Evolutionary conservation across 2,329 filamentous ascomycete genomes (phyloP), one percentile per base, ranked within the genome.

Genomic region (Coniochaeta sp.): DNA sequence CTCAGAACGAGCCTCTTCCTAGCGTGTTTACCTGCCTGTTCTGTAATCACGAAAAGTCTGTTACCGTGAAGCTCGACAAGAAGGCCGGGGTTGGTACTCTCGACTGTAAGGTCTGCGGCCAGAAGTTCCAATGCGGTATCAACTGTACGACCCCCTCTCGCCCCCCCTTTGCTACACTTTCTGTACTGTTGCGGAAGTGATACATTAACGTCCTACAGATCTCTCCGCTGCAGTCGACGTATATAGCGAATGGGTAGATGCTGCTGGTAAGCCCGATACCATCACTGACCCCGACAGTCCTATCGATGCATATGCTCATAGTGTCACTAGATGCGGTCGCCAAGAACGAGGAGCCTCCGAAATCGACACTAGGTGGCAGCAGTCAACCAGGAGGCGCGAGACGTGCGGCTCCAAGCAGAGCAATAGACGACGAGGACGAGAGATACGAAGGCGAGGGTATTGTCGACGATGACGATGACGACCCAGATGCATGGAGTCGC

Each of bases 171-270:
- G 8, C 16, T 12, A 17, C 8, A 22, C 26, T 16, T 14, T 14
- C 6, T 17, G 28, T 12, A 14, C 14, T 47, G 26, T 43, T 14
- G 22, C 34, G 56, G 22, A 44, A 56, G 61, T 59, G 16, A 62
- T 59, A 62, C 38, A 62, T 70, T 50, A 66, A 55, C 31, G 54
- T 28, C 16, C 36, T 54, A 16, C 57, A 96, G 91, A 96, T 73
- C 86, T 98, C 28, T 96, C 91, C 28, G 90, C 90, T 16, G 85
- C 91, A 0, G 92, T 99, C 55, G 95, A 99, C 72, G 93, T 99
- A 8, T 99, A 99, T 71, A 90, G 91, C 36, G 95, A 98, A 74
- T 99, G 95, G 95, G 91, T 99, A 64, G 95, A 99, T 76, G 95
- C 95, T 64, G 79, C 84, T 64, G 81, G 84, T 85, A 75, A 64